Percentiles rank a stretch among this genome's conserved stretches.
phyloP scores from a whole-genome alignment of 2,329 filamentous ascomycete species.

The Colletotrichum filicis region DNA sequence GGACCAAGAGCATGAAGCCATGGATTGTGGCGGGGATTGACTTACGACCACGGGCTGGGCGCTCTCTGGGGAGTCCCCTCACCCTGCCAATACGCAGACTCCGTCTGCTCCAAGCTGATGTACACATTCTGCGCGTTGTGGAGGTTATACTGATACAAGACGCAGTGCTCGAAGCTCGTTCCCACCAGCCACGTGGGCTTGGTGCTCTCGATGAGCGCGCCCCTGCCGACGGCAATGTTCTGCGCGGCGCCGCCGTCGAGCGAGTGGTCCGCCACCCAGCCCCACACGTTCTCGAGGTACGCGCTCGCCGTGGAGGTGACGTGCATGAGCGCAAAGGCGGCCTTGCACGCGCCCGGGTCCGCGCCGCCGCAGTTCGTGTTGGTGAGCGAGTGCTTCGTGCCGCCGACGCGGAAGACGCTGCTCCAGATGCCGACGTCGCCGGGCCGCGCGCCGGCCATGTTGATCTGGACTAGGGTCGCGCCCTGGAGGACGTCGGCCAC shows the following conservation, averaged over 20 bases:
- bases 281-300: conserved; percentile 66
- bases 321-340: conserved; percentile 61
- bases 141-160: conserved; percentile 65
- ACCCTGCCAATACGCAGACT: conserved; percentile 56
- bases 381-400: conserved; percentile 52
- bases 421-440: conserved; percentile 64
- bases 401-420: conserved; percentile 57
- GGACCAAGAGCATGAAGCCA: conserved; percentile 40
- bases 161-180: conserved; percentile 61
- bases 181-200: conserved; percentile 64
- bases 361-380: conserved; percentile 48
- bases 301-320: conserved; percentile 55
- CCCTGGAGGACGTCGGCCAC: conserved; percentile 56
- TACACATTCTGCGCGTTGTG: conserved; percentile 56
- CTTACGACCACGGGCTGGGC: conserved; percentile 50
- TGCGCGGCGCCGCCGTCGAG: conserved; percentile 55
- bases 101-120: conserved; percentile 56
- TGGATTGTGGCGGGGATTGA: conserved; percentile 31
- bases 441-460: conserved; percentile 56
- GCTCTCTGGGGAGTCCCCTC: conserved; percentile 44
- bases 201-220: conserved; percentile 57
- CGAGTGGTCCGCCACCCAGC: conserved; percentile 59
- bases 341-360: conserved; percentile 53
- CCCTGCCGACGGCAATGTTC: conserved; percentile 58
- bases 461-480: conserved; percentile 57